Evolutionary conservation across 1,284 basidiomycete genomes (phyloP), one percentile per base, ranked within the genome.

Genomic region (Tilletia caries): DNA sequence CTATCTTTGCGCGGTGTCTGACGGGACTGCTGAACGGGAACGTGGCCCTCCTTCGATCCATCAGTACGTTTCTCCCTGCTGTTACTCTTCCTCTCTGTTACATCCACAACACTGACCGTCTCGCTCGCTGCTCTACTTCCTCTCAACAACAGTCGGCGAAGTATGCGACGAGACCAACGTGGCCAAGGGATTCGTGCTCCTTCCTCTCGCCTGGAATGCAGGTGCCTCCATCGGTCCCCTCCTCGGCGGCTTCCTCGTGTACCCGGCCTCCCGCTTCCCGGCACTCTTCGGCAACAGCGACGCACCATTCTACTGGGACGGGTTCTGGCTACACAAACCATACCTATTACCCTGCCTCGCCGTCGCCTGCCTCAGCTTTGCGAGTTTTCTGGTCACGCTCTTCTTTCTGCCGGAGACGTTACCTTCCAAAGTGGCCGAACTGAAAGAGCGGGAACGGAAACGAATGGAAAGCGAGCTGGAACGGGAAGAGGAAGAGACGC

Each of bases 291-390:
- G 71, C 20, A 60, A 60, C 37, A n/a, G n/a, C 18, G 37, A 41
- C 58, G 60, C 25, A 18, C 32, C 58, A 4, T 65, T 65, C 33
- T 68, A 25, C 41, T 18, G 65, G 43, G 41, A 44, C 33, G 64
- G 34, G n/a, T 29, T 68, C 34, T 68, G 52, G 66, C 3, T n/a
- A 3, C 48, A 72, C 8, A 75, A 82, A 66, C 84, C 84, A 0
- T 85, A 83, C 64, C 77, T 78, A 58, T 71, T 85, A n/a, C 84
- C 84, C 0, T 85, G 84, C 73, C 69, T 80, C 27, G 67, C 80
- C 52, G 79, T 79, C 1, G 76, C 82, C 2, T 69, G 74, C 3
- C 77, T 84, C 64, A 81, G 82, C 12, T 60, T 82, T 6, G 25
- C 69, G 25, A 77, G 71, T 64, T 76, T 83, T 5, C 8, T 84